Base-by-base conservation (phyloP, 805 yeast genomes). In the Candida yuanshanica region DNA sequence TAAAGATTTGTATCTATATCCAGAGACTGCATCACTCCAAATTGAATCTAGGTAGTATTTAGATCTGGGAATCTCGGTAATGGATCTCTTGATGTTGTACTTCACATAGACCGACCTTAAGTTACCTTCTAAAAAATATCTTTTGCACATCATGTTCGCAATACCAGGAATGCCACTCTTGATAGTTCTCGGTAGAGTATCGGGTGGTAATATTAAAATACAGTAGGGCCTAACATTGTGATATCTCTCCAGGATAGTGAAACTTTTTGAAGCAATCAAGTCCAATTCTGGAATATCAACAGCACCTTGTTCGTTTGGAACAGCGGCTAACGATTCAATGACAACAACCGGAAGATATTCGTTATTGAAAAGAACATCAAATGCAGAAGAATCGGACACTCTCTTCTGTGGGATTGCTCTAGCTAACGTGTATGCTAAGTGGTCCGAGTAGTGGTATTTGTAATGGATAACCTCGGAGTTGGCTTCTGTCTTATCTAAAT, bases 101-200 rank as follows among this genome's bases (percentile, higher is more conserved):
- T 86, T 88, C 39, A 89, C 88, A 61, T 79, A 90, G 21, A 77
- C 81, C 0, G 95, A 81, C n/a, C 77, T 71, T 18, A 93, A 64
- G n/a, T 74, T 69, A 2, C 98, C 98, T 49, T 79, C 83, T 33
- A 80, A 68, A 56, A 89, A 89, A 49, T 77, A 74, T 49, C 81
- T 77, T 54, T 81, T 86, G 63, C 85, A 88, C 53, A 80, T 73
- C 83, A 80, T 86, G 51, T 90, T 93, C 1, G 98, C 98, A 47
- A 93, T 83, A 52, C 93, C 98, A 17, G 87, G 70, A 8, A 96
- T 82, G 18, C 96, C 96, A 60, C 86, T 79, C 50, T 93, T 69
- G 54, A 79, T 69, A 24, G 95, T 82, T 55, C 95, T 76, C 4
- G 99, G 96, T 20, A 93, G 66, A 0, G 89, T 71, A 43, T 86